Evolutionary conservation across 2,329 filamentous ascomycete genomes (phyloP).

Genomic region (Waltergamsia citrina): DNA sequence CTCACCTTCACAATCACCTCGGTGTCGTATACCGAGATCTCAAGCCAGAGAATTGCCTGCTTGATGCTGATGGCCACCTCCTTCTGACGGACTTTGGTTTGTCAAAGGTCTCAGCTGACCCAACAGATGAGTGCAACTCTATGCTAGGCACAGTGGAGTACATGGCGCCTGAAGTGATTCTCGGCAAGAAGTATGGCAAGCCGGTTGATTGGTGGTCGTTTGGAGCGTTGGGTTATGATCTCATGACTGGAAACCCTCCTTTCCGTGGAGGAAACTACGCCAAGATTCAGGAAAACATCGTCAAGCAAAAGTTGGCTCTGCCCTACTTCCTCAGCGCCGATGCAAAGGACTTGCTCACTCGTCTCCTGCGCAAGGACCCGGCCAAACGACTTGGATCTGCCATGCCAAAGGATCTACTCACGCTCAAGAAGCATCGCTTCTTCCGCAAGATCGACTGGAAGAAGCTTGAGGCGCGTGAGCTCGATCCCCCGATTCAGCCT

Average conservation of each 20-base stretch:
- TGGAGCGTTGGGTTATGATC: constrained; percentile 82
- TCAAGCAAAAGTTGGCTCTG: constrained; percentile 80
- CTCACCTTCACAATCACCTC: constrained; percentile 83
- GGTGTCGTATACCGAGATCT: constrained; percentile 95
- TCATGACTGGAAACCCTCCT: constrained; percentile 86
- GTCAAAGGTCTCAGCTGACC: constrained; percentile 80
- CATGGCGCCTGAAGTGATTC: constrained; percentile 95
- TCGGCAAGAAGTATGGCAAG: constrained; percentile 82
- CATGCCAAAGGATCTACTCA: constrained; percentile 80
- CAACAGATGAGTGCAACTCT: constrained; percentile 63
- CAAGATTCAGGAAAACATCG: constrained; percentile 92
- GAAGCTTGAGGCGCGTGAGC: constrained; percentile 69
- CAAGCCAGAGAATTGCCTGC: constrained; percentile 94
- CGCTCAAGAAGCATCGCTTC: constrained; percentile 88
- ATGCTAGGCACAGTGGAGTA: constrained; percentile 95
- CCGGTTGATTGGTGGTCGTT: constrained; percentile 99
- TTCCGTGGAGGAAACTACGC: constrained; percentile 86
- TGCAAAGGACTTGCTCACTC: constrained; percentile 86
- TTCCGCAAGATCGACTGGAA: constrained; percentile 97
- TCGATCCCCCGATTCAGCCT: constrained; percentile 83
- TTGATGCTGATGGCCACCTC: constrained; percentile 85
- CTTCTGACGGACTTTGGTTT: constrained; percentile 94
- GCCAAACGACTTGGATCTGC: constrained; percentile 78
- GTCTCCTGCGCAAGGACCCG: constrained; percentile 86
- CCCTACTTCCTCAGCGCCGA: constrained; percentile 89